phyloP scores from a whole-genome alignment of 805 yeast species.

The Suhomyces emberorum region DNA sequence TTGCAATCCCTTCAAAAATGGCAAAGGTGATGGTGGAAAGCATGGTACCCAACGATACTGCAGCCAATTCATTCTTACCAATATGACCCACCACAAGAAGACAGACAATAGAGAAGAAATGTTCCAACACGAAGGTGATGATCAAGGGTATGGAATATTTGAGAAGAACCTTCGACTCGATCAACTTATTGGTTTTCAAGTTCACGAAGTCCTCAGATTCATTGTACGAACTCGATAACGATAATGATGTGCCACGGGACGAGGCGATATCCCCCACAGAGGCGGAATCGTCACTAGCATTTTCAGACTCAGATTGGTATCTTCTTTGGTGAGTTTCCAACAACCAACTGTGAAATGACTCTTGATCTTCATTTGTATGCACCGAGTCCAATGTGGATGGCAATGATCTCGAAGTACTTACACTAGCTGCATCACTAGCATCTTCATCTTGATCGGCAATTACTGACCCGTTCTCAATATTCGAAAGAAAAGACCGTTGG shows the following conservation, averaged over 20 bases:
- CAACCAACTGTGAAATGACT: conserved; percentile 42
- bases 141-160: conserved; percentile 39
- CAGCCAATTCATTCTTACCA: conserved; percentile 44
- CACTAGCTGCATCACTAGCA: conserved; percentile 39
- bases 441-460: conserved; percentile 23
- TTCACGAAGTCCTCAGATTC: conserved; percentile 31
- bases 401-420: conserved; percentile 38
- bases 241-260: conserved; percentile 3
- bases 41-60: conserved; percentile 45
- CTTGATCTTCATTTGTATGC: conserved; percentile 34
- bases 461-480: conserved; percentile 34
- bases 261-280: conserved; percentile 5
- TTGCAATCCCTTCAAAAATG: conserved; percentile 45
- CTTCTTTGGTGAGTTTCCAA: conserved; percentile 41
- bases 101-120: conserved; percentile 41
- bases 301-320: conserved; percentile 21
- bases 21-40: conserved; percentile 44
- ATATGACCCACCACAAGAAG: conserved; percentile 44
- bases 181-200: conserved; percentile 23
- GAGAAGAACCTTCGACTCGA: conserved; percentile 26
- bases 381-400: conserved; percentile 40
- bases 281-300: conserved; percentile 4
- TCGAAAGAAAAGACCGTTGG: conserved; percentile 42
- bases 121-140: conserved; percentile 41
- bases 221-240: conserved; percentile 10